Evolutionary conservation across 495 filamentous ascomycete species (phyloP).

Genomic region (Aspergillus diversus): DNA sequence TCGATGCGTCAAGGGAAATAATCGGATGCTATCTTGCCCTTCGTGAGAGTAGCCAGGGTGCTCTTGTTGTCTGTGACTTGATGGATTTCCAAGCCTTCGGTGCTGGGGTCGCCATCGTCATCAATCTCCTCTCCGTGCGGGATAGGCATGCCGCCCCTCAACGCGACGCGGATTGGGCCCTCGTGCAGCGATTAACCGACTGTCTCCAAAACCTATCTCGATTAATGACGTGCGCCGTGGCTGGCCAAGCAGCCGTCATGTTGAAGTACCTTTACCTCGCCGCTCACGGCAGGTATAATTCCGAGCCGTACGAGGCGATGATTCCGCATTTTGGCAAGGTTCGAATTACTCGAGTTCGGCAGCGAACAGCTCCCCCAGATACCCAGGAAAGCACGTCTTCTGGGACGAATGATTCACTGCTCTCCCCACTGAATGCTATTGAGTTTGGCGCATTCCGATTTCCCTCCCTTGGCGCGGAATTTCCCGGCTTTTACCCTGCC

Average conservation of each 20-base stretch:
- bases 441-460: not conserved
- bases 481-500: not conserved
- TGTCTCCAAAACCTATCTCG: not conserved
- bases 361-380: no score
- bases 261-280: not conserved
- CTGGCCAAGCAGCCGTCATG: not conserved
- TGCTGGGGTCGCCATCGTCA: not conserved
- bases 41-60: not conserved
- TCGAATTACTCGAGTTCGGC: not conserved
- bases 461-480: not conserved
- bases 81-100: conserved; percentile 2
- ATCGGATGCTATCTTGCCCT: not conserved
- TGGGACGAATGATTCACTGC: no score
- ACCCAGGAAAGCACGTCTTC: not conserved
- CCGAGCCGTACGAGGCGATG: not conserved
- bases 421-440: not conserved
- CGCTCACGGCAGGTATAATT: not conserved
- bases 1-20: not conserved
- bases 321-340: not conserved
- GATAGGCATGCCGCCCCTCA: no score
- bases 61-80: not conserved
- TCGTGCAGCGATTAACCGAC: not conserved
- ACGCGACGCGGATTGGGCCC: no score
- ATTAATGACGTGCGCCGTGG: not conserved
- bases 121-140: not conserved